phyloP scores from a whole-genome alignment of 495 filamentous ascomycete genomes.

The Aspergillus cavernicola region DNA sequence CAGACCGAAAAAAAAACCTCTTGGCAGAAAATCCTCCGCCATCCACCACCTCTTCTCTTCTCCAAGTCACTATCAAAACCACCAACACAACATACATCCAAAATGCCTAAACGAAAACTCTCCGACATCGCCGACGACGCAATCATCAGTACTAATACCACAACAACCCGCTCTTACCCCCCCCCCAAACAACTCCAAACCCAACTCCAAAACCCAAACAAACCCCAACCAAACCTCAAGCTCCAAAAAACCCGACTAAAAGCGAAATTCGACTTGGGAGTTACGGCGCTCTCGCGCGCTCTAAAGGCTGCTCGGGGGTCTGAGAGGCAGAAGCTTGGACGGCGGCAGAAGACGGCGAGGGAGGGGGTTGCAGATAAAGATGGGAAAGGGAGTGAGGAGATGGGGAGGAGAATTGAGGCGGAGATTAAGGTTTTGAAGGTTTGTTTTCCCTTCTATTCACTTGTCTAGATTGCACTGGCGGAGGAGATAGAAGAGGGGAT shows the following conservation, averaged over 20 bases:
- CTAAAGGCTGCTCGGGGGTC: conserved; percentile 81
- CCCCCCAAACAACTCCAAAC: neutral
- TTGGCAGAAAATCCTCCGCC: neutral
- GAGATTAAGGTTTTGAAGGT: conserved; percentile 76
- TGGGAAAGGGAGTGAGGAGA: no score
- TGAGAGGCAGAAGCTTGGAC: conserved; percentile 82
- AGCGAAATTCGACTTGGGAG: conserved; percentile 54
- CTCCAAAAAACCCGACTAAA: conserved; percentile 42
- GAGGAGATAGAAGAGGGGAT: no score
- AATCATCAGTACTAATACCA: neutral
- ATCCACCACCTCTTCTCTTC: neutral
- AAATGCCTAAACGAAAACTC: conserved; percentile 49
- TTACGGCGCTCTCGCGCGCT: conserved; percentile 58
- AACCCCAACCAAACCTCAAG: conserved; percentile 17
- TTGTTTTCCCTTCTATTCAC: neutral
- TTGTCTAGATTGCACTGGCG: no score
- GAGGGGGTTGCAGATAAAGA: conserved; percentile 26
- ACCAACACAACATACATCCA: conserved; percentile 3
- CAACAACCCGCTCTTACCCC: no score
- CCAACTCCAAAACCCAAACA: conserved; percentile 7
- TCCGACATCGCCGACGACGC: conserved; percentile 25
- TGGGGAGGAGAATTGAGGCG: conserved; percentile 56
- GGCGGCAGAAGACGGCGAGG: conserved; percentile 65
- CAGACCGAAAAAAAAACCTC: no score
- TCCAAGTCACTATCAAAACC: neutral